A percentile compares a stretch with the other conserved stretches of the same genome.
These are phyloP conservation scores for Botrytis cinerea DNA, from an alignment of 2,329 filamentous ascomycete species.

Conservation along the genomic window DNA sequence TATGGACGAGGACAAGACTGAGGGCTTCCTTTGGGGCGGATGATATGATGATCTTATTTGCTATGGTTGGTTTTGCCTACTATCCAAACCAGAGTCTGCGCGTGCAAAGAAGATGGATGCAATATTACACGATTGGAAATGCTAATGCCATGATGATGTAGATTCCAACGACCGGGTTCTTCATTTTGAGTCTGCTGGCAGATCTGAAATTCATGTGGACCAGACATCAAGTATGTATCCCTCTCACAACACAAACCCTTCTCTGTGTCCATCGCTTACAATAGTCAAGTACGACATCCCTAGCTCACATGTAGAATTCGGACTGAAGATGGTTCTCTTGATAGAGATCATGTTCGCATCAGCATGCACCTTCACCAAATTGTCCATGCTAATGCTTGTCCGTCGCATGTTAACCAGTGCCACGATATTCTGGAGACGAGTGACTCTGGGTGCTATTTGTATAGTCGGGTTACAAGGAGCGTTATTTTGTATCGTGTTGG, in stretches of 20 bases:
- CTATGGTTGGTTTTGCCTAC: constrained; percentile 40
- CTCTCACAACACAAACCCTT: not conserved
- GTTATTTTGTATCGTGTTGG: constrained; percentile 34
- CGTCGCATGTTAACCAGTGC: constrained; percentile 33
- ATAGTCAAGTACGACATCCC: constrained; percentile 45
- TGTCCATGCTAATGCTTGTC: constrained; percentile 44
- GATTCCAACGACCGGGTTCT: constrained; percentile 45
- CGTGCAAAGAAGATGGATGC: not conserved
- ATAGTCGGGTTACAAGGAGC: constrained; percentile 33
- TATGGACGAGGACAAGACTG: constrained; percentile 50
- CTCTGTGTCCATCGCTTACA: not conserved
- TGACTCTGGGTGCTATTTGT: constrained; percentile 30
- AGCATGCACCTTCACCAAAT: constrained; percentile 43
- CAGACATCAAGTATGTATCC: constrained; percentile 38
- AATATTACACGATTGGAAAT: not conserved
- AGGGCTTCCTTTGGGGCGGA: constrained; percentile 50
- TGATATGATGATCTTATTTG: constrained; percentile 49
- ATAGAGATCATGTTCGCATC: constrained; percentile 46
- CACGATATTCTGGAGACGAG: constrained; percentile 33
- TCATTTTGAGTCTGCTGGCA: constrained; percentile 42
- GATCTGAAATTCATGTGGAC: constrained; percentile 44
- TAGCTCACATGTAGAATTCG: constrained; percentile 38
- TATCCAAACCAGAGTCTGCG: not conserved
- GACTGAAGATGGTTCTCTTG: constrained; percentile 45
- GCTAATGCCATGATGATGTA: constrained; percentile 20